Percentiles rank a stretch among this genome's conserved stretches.
These are phyloP conservation scores for Tolypocladium album DNA, from an alignment of 2,329 filamentous ascomycete genomes.

Conservation along the genomic window DNA sequence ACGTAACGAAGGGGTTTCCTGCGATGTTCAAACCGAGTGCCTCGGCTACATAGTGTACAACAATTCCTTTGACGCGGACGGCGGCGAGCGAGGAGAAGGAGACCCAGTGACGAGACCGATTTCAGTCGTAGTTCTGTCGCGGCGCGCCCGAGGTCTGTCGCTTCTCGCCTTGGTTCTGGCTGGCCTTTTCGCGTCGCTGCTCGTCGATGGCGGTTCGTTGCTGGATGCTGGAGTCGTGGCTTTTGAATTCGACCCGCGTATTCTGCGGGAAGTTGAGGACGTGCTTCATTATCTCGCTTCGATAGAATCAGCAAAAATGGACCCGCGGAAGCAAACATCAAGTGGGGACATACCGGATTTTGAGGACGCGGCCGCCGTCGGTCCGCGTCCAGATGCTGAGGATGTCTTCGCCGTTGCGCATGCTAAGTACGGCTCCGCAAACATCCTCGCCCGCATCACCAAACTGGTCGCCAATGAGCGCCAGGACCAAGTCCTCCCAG, in stretches of 20 bases:
- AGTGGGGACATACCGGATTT: slow-evolving; percentile 64
- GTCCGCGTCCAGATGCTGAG: slow-evolving; percentile 96
- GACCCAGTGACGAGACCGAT: neutral
- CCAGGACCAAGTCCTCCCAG: slow-evolving; percentile 89
- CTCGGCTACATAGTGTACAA: slow-evolving; percentile 2
- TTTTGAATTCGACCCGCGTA: slow-evolving; percentile 90
- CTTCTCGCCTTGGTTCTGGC: slow-evolving; percentile 34
- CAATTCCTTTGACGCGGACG: neutral
- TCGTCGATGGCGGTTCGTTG: slow-evolving; percentile 86
- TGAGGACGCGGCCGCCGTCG: slow-evolving; percentile 85
- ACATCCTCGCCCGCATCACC: slow-evolving; percentile 87
- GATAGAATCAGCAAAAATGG: slow-evolving; percentile 9
- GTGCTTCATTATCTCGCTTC: slow-evolving; percentile 86
- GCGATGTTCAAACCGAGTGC: neutral
- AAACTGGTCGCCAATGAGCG: slow-evolving; percentile 90
- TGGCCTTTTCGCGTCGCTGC: slow-evolving; percentile 73
- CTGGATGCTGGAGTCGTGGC: slow-evolving; percentile 90
- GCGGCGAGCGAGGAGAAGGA: neutral
- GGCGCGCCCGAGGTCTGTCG: slow-evolving; percentile 18
- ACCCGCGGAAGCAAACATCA: neutral
- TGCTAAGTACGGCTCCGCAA: slow-evolving; percentile 87
- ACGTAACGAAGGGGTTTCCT: too few species aligned
- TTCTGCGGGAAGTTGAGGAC: slow-evolving; percentile 77
- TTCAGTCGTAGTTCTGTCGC: slow-evolving; percentile 23
- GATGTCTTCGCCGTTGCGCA: slow-evolving; percentile 92